These are phyloP conservation scores for Albugo candida DNA, from an alignment of 352 stramenopile species.

Conservation along the genomic window DNA sequence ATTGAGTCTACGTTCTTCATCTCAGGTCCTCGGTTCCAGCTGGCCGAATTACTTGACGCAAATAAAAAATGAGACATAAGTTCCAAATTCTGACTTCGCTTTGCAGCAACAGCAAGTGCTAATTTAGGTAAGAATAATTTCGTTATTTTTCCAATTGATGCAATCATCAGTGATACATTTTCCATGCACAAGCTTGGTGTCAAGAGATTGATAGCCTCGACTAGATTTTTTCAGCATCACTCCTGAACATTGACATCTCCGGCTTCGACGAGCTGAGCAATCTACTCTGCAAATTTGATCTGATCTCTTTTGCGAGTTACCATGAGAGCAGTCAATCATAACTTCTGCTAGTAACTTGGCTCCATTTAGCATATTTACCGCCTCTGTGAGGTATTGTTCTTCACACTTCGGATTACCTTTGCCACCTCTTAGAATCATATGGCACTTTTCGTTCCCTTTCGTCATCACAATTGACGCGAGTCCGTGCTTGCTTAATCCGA, in stretches of 20 bases:
- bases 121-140: constrained; percentile 34
- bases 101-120: constrained; percentile 27
- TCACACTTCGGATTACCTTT: constrained; percentile 64
- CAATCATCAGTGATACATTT: constrained; percentile 78
- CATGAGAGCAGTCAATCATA: constrained; percentile 80
- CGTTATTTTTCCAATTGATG: constrained; percentile 70
- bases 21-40: too few species aligned
- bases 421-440: constrained; percentile 67
- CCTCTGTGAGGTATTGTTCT: constrained; percentile 44
- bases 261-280: constrained; percentile 34
- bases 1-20: too few species aligned
- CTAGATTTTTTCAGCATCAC: constrained; percentile 80
- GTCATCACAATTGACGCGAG: constrained; percentile 68
- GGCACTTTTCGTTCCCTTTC: constrained; percentile 69
- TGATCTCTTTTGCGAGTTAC: constrained; percentile 80
- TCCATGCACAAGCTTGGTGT: constrained; percentile 57
- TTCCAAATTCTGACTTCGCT: constrained; percentile 7
- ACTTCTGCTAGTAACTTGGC: constrained; percentile 46
- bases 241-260: constrained; percentile 52
- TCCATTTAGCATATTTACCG: constrained; percentile 35
- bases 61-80: neutral
- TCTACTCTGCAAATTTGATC: constrained; percentile 45
- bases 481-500: constrained; percentile 63
- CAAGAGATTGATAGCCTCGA: constrained; percentile 65
- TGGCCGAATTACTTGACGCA: too few species aligned